Evolutionary conservation across 768 basidiomycete genomes (phyloP), one percentile per base, ranked within the genome.

Genomic region (Auriculariales sp.): DNA sequence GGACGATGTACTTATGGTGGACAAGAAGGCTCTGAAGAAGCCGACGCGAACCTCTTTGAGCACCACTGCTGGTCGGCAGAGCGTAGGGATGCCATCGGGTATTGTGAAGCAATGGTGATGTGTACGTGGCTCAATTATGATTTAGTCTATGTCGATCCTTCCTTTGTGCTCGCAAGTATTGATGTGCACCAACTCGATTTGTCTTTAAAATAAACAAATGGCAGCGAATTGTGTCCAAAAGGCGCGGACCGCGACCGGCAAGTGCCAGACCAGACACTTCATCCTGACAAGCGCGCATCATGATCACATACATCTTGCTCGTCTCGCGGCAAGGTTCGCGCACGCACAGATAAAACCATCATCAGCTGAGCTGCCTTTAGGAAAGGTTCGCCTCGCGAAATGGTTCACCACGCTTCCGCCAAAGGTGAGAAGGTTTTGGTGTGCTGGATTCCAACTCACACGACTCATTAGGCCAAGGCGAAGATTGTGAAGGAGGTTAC

Each of bases 401-500:
- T 98, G 94, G 94, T 98, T 89, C 63, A 74, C 78, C 17, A 87
- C 94, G 1, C 72, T 92, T 65, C 70, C 84, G 28, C 71, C 81
- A 19, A 89, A 91, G 64, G 69, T 19, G 27, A 7, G 39, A n/a
- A 4, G 9, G 14, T 19, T 7, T 7, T 44, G 22, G 11, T 25
- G 19, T 25, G 9, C 19, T 44, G 14, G 39, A 22, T 12, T 12
- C 9, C 39, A 25, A 15, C 39, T 44, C 19, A 44, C 39, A 9
- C 2, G 12, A 24, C 5, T 15, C 7, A 9, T 4, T 25, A 44
- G 39, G 5, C 70, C 30, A 93, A 90, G 64, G 73, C 75, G 49
- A 94, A 92, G 75, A 91, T 94, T 60, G 81, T 95, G 55, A 92
- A 90, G 67, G 94, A 98, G 61, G 85, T 97, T 28, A 93, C 91